Base-by-base conservation (phyloP, 805 yeast species). In the Metschnikowia arizonensis region DNA sequence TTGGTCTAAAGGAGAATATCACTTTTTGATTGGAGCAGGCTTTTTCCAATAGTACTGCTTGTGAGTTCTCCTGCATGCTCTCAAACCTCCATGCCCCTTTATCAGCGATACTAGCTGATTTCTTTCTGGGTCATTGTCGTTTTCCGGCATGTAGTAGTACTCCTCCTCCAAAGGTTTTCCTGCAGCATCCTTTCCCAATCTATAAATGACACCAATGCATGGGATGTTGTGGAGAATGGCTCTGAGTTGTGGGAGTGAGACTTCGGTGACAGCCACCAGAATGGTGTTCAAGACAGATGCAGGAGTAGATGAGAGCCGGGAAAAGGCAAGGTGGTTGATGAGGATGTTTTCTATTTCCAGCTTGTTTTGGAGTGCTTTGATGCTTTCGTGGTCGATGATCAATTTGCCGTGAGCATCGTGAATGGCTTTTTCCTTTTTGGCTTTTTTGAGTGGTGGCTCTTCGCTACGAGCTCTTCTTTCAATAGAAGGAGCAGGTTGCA, bases 161-260 rank as follows among this genome's bases (percentile, higher is more conserved):
- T 93, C 97, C 62, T 88, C 95, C 54, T 91, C 98, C 50, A 93
- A 72, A 3, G 86, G 87, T 63, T 89, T 88, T 9, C 98, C 99
- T 2, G 97, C 95, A 2, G 98, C 97, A 65, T 93, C 99, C 63
- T 89, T 90, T 40, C 97, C 97, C 47, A 77, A 74, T 63, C 98
- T 83, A 58, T 81, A 78, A 49, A 93, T 90, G 9, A 85, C 84
- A n/a, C 98, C 98, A 47, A 91, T 76, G 57, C 91, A 84, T 4
- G 64, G 56, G 31, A 80, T 66, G 35, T 63, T 60, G 42, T 66
- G 64, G 35, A 82, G 69, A 6, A 79, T 58, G 15, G 61, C 60
- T 36, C 78, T 69, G 11, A 79, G 63, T 46, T 72, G 71, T 25
- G 68, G 63, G 29, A 73, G 65, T 4, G 75, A 55, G 35, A 84